Evolutionary conservation across 2,329 filamentous ascomycete genomes (phyloP), one percentile per base, ranked within the genome.

Genomic region (Exutisphaerella laricina): DNA sequence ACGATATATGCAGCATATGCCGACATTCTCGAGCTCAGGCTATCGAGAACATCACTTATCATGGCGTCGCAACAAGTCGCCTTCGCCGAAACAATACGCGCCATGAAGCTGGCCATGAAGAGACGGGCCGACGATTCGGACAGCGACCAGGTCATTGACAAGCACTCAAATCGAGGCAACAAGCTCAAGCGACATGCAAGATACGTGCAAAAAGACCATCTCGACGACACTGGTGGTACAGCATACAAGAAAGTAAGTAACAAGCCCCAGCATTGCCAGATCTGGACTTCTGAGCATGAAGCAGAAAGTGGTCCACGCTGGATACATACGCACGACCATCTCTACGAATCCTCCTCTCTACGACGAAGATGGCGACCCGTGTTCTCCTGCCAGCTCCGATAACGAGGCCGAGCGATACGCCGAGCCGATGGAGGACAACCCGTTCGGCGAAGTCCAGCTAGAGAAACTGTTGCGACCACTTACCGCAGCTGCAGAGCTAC

Each of bases 151-250:
- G 77, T 79, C 41, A 80, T 88, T 56, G 75, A 81, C 47, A 73
- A 77, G 55, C 77, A 77, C 55, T 83, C 80, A 44, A 88, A 88
- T 64, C 81, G 85, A 59, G 84, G 84, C 48, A 79, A 87, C 65
- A 90, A 89, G 63, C 72, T 90, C 33, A 86, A 88, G 70, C 84
- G 80, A 63, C 77, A 79, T 56, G 81, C 85, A 32, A 76, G 79
- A 54, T 85, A 85, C 60, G 77, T 84, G 33, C 81, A 78, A 55
- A 74, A 80, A 58, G 84, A 84, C 45, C 80, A 82, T 57, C 71
- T 88, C 50, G 79, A 83, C 31, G 75, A 79, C 18, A 75, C 80
- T 1, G 75, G 74, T 20, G 83, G 82, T 2, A 79, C 50, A 1
- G 17, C 43, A 32, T 79, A 88, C 67, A 84, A 79, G 65, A 81